phyloP scores from a whole-genome alignment of 73 alveolate species.

The Stentor coeruleus region DNA sequence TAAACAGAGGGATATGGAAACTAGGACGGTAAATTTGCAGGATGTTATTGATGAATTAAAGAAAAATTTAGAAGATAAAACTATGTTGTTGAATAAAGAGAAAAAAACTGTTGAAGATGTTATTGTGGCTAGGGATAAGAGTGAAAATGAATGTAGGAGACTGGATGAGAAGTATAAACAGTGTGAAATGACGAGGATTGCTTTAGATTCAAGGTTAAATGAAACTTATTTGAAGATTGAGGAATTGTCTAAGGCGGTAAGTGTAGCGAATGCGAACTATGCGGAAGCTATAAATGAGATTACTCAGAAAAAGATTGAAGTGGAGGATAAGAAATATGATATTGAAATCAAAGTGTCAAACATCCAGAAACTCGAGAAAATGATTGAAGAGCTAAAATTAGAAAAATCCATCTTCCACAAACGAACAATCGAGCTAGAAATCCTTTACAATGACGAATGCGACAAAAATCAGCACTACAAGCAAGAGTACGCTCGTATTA shows the following conservation, averaged over 20 bases:
- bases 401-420: neutral
- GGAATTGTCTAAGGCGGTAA: neutral
- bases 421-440: neutral
- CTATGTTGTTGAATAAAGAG: neutral
- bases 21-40: constrained; percentile 38
- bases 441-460: neutral
- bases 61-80: neutral
- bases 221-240: neutral
- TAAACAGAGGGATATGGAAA: constrained; percentile 30
- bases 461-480: neutral
- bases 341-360: neutral
- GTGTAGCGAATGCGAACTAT: neutral
- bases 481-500: neutral
- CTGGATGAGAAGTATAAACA: neutral
- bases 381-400: neutral
- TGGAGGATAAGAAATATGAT: neutral
- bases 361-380: neutral
- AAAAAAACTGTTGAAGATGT: neutral
- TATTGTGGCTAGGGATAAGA: neutral
- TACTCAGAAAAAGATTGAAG: neutral
- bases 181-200: neutral
- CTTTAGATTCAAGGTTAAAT: neutral
- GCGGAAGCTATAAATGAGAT: neutral
- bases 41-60: constrained; percentile 38
- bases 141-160: neutral